A percentile compares a stretch with the other conserved stretches of the same genome.
Conservation (phyloP, 2,329 filamentous ascomycete genomes). For the Paecilomyces fulvus region DNA sequence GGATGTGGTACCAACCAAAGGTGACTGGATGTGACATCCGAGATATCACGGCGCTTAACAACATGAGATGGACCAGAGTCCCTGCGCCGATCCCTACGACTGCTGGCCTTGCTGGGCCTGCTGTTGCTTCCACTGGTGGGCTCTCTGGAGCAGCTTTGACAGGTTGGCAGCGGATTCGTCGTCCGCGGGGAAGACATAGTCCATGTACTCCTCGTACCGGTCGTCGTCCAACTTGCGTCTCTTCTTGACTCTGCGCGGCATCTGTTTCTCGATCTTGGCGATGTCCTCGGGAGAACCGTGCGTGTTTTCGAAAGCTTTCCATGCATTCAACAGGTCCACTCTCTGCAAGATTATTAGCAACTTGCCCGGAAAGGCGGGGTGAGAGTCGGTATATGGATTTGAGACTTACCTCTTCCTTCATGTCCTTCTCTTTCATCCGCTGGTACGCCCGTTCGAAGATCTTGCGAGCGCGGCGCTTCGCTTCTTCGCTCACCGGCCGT, state of each 20-base stretch:
- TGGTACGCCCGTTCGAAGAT: conserved; percentile 81
- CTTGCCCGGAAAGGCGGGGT: background rate
- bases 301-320: conserved; percentile 83
- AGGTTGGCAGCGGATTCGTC: conserved; percentile 78
- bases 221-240: conserved; percentile 85
- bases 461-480: conserved; percentile 70
- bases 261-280: conserved; percentile 79
- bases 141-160: conserved; percentile 74
- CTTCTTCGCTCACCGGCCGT: conserved; percentile 63
- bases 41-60: background rate
- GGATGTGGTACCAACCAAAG: background rate
- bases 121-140: conserved; percentile 76
- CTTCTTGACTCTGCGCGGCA: conserved; percentile 91
- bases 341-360: conserved; percentile 43
- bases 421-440: conserved; percentile 77
- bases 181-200: conserved; percentile 95
- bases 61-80: background rate
- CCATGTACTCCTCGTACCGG: conserved; percentile 90
- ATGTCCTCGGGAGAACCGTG: conserved; percentile 70
- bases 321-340: conserved; percentile 83
- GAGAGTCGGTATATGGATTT: background rate
- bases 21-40: background rate
- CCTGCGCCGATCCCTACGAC: background rate
- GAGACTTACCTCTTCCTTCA: conserved; percentile 67
- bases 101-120: conserved; percentile 21